Base-by-base conservation (phyloP, 192 early-diverging fungal species). In the Bifiguratus adelaidae region DNA sequence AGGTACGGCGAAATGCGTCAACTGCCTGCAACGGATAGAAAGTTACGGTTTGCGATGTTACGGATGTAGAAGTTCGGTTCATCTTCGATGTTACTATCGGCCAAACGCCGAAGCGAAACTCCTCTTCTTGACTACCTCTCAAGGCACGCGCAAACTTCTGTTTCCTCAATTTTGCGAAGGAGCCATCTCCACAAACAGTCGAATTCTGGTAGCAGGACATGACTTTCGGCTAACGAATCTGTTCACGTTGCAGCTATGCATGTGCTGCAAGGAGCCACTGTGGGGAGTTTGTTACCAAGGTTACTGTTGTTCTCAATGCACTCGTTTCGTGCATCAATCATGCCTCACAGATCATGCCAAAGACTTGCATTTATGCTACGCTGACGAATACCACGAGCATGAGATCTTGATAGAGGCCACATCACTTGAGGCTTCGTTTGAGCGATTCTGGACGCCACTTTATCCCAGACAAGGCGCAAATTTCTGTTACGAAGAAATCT, bases 261-360 rank as follows among this genome's bases (percentile, higher is more conserved):
- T 54, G 2, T 57, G 58, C 25, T 78, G 76, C 37, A 55, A 53
- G 7, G 23, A 60, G 18, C 76, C 76, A 6, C 38, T 78, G 11
- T 78, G 76, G 76, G 76, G 76, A 11, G 48, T 71, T 16, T 65
- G 58, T 13, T 49, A 71, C 30, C 76, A 78, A 32, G 73, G 65
- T 3, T 78, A 78, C 36, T 55, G 70, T 7, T 78, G 76, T 47
- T 57, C 48, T 23, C 52, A 38, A 12, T 78, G 76, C 41, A 56
- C 55, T 29, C 64, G 67, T 12, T 61, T 78, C 47, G 48, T 68
- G 38, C 76, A 78, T 48, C 25, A 46, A 12, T 35, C 55, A 12
- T 77, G 75, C 30, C 46, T 60, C 3, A 40, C 38, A 1, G 25
- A 36, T 7, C 25, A 29, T 9, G 30, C 36, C 6, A 43, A 55